These are phyloP conservation scores for Pholiota molesta DNA, from an alignment of 768 basidiomycete genomes.

Conservation along the genomic window DNA sequence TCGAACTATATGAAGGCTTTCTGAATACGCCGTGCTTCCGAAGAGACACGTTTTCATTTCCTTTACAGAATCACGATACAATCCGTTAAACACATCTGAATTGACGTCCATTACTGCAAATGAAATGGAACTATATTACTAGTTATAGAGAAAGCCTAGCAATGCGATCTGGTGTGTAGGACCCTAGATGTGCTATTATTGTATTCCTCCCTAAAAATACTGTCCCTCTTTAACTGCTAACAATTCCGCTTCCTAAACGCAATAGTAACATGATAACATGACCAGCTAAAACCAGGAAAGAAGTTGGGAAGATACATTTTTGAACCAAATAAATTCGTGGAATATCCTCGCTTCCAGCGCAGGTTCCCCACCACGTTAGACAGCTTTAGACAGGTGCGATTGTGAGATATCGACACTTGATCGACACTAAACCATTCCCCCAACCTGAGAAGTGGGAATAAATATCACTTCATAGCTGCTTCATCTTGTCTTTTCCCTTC, in stretches of 20 bases:
- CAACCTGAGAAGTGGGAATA: neutral
- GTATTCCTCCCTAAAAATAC: neutral
- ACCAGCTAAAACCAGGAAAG: neutral
- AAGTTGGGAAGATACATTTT: neutral
- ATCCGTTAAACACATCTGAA: neutral
- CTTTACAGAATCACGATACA: neutral
- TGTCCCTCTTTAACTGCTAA: no score
- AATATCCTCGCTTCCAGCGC: neutral
- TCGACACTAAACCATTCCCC: neutral
- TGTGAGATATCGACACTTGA: neutral
- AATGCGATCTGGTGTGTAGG: neutral
- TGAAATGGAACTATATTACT: neutral
- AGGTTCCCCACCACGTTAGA: neutral
- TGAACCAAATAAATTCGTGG: neutral
- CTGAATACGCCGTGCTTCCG: neutral
- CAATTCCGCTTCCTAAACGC: no score
- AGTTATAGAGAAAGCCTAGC: neutral
- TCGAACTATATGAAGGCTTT: neutral
- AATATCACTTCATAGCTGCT: neutral
- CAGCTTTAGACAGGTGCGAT: neutral
- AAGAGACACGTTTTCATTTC: neutral
- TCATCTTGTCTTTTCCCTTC: neutral
- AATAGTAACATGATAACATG: constrained; percentile 1
- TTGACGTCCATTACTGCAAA: neutral
- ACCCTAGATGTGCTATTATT: neutral